These are phyloP conservation scores for Jacaranda mimosifolia DNA, from an alignment of 257 asterid species.

Conservation along the genomic window DNA sequence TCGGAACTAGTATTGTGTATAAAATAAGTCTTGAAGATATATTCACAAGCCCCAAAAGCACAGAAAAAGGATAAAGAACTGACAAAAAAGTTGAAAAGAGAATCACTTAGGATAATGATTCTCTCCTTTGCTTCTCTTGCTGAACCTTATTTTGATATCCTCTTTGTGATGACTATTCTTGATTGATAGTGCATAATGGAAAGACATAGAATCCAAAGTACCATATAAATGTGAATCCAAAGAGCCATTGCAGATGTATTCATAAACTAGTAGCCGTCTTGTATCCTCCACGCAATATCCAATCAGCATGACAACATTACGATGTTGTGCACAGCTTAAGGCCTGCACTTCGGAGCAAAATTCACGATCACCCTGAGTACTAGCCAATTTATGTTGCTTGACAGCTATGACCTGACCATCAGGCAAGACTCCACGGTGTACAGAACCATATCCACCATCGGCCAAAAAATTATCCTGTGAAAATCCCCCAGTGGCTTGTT, in stretches of 20 bases:
- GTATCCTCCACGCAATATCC: slow-evolving; percentile 88
- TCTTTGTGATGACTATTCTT: no score
- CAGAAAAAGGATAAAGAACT: neutral
- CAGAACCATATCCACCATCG: slow-evolving; percentile 95
- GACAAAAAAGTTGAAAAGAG: no score
- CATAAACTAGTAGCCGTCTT: slow-evolving; percentile 79
- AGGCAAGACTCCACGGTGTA: slow-evolving; percentile 73
- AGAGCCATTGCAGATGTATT: slow-evolving; percentile 89
- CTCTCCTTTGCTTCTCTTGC: no score
- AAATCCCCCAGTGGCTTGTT: slow-evolving; percentile 73
- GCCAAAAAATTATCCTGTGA: slow-evolving; percentile 80
- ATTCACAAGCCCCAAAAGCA: neutral
- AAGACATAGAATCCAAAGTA: slow-evolving; percentile 29
- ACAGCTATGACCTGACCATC: slow-evolving; percentile 87
- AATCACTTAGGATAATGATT: no score
- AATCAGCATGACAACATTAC: slow-evolving; percentile 88
- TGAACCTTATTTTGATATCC: no score
- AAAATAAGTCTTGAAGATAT: no score
- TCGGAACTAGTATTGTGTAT: neutral
- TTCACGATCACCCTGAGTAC: slow-evolving; percentile 87
- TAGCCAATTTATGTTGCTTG: slow-evolving; percentile 80
- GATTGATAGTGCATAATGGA: neutral
- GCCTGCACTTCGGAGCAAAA: slow-evolving; percentile 92
- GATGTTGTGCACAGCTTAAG: slow-evolving; percentile 94
- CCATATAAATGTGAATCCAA: slow-evolving; percentile 89